Conservation (phyloP, 2,329 filamentous ascomycete species). For the Dryadomyces sulphureus region DNA sequence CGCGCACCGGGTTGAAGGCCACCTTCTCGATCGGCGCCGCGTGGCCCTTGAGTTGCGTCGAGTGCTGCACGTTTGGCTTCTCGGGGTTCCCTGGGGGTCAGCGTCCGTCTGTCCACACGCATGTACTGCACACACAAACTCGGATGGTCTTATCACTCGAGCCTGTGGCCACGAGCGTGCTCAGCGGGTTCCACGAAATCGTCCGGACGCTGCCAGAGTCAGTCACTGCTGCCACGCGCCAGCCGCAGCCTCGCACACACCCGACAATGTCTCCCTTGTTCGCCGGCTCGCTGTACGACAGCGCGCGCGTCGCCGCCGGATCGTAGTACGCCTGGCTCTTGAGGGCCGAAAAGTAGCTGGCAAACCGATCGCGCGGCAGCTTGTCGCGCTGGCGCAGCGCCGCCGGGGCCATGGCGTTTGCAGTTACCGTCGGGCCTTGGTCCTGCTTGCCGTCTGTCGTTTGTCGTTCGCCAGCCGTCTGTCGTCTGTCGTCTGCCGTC, state of each 20-base stretch:
- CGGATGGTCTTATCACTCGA: slow-evolving; percentile 54
- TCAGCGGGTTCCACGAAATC: slow-evolving; percentile 79
- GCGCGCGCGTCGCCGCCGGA: slow-evolving; percentile 23
- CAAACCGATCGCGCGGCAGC: slow-evolving; percentile 56
- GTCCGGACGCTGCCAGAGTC: slow-evolving; percentile 46
- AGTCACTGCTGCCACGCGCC: too few relatives aligned
- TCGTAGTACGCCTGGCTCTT: slow-evolving; percentile 61
- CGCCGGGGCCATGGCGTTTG: slow-evolving; percentile 11
- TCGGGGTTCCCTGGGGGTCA: slow-evolving; percentile 52
- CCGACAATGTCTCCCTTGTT: slow-evolving; percentile 5
- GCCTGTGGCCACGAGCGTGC: slow-evolving; percentile 72
- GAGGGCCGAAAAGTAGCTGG: slow-evolving; percentile 48
- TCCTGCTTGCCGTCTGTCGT: neutral
- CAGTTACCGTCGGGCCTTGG: neutral
- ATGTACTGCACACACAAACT: slow-evolving; percentile 41
- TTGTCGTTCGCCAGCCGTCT: too few relatives aligned
- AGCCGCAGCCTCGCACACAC: too few relatives aligned
- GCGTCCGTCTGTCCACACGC: neutral
- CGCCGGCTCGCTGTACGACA: slow-evolving; percentile 8
- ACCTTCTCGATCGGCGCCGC: slow-evolving; percentile 55
- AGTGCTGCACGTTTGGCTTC: slow-evolving; percentile 55
- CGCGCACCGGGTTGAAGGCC: slow-evolving; percentile 62
- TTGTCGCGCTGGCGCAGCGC: slow-evolving; percentile 33
- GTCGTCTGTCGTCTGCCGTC: too few relatives aligned
- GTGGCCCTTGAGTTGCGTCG: slow-evolving; percentile 61